Evolutionary conservation across 1,139 yeast genomes (phyloP).

Genomic region (Saccharomyces uvarum): DNA sequence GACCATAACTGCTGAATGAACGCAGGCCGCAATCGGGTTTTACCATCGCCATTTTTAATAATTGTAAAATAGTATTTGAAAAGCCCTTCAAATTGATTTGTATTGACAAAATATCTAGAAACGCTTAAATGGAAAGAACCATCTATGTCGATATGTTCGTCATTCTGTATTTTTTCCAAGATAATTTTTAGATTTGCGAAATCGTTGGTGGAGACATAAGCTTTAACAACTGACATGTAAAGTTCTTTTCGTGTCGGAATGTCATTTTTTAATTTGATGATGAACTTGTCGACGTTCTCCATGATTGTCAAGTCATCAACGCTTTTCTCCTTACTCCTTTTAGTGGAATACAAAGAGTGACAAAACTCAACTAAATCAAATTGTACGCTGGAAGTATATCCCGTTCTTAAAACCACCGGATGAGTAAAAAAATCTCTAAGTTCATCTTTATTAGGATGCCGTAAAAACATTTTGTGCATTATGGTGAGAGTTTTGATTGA

Average conservation of each 20-base stretch:
- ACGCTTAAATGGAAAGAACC: conserved; percentile 13
- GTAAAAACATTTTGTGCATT: conserved; percentile 15
- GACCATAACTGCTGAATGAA: conserved; percentile 15
- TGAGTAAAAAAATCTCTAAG: conserved; percentile 12
- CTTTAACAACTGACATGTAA: conserved; percentile 13
- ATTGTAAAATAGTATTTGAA: conserved; percentile 16
- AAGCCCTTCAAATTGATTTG: conserved; percentile 16
- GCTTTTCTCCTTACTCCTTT: conserved; percentile 9
- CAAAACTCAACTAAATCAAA: conserved; percentile 15
- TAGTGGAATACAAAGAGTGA: not conserved
- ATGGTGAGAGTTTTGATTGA: conserved; percentile 10
- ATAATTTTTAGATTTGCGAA: conserved; percentile 11
- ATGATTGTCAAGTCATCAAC: conserved; percentile 14
- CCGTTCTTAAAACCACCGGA: conserved; percentile 10
- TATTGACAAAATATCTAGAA: conserved; percentile 19
- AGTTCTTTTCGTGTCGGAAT: conserved; percentile 7
- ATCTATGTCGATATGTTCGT: conserved; percentile 8
- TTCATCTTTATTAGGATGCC: conserved; percentile 9
- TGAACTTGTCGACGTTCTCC: conserved; percentile 9
- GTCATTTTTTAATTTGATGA: not conserved
- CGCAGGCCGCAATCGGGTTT: conserved; percentile 9
- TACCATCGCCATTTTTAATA: conserved; percentile 6
- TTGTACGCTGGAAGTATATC: conserved; percentile 13
- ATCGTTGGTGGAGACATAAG: conserved; percentile 14
- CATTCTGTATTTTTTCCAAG: conserved; percentile 11